These are phyloP conservation scores for Pelargonium fulgidum DNA, from an alignment of 441 rosid species.

Conservation along the genomic window DNA sequence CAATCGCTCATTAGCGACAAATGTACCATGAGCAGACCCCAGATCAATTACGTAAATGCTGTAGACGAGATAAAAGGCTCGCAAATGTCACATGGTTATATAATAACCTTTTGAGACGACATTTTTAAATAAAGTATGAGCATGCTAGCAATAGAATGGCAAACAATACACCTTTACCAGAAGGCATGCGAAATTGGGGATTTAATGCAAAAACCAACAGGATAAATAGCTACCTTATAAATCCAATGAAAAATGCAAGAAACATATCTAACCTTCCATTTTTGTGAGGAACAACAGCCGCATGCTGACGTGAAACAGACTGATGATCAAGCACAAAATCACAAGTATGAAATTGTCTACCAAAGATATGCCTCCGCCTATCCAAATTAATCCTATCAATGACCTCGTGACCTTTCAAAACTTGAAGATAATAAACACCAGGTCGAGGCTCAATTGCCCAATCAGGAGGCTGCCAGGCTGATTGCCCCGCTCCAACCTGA, in stretches of 20 bases:
- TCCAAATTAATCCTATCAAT: conserved; percentile 68
- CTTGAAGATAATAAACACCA: conserved; percentile 76
- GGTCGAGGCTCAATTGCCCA: conserved; percentile 91
- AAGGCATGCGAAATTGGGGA: no score
- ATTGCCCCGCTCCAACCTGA: conserved; percentile 78
- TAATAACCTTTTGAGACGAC: conserved; percentile 6
- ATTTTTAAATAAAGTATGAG: not conserved
- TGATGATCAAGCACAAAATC: conserved; percentile 96
- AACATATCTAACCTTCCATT: conserved; percentile 57
- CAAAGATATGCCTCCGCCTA: conserved; percentile 72
- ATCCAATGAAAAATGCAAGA: no score
- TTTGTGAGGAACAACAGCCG: conserved; percentile 89
- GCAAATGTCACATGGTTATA: conserved; percentile 13
- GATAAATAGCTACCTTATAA: no score
- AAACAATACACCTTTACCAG: no score
- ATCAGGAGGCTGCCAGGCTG: conserved; percentile 95
- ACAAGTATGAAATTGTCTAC: conserved; percentile 76
- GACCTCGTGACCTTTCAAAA: conserved; percentile 80
- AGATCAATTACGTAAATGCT: conserved; percentile 84
- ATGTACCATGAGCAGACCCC: conserved; percentile 96
- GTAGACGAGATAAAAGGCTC: conserved; percentile 21
- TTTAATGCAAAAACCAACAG: no score
- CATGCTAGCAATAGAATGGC: no score
- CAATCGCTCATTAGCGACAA: conserved; percentile 86
- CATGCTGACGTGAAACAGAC: conserved; percentile 95